phyloP scores from a whole-genome alignment of 78 protist species.

The Dictyostelium brefeldianum region DNA sequence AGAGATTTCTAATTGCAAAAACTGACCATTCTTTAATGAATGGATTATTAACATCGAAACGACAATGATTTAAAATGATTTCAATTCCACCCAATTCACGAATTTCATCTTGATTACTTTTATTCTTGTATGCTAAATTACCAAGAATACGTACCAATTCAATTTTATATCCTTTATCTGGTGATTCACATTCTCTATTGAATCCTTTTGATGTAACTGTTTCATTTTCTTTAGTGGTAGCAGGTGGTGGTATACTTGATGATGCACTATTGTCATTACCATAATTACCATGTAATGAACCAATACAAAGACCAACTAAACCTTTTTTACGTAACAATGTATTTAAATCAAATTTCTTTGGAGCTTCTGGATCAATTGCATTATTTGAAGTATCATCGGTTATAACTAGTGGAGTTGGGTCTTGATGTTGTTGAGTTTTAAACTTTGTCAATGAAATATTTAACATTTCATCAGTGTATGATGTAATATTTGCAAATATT shows the following conservation, averaged over 20 bases:
- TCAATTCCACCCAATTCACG: conserved; percentile 71
- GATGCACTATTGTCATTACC: neutral
- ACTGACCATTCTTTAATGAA: conserved; percentile 74
- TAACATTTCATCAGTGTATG: conserved; percentile 68
- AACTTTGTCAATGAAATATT: neutral
- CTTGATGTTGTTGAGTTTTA: neutral
- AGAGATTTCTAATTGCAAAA: conserved; percentile 67
- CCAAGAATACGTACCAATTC: conserved; percentile 69
- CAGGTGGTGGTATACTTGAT: neutral
- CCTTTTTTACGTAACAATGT: conserved; percentile 54
- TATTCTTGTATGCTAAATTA: conserved; percentile 43
- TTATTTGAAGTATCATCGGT: neutral
- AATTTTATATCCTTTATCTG: conserved; percentile 48
- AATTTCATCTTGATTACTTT: conserved; percentile 73
- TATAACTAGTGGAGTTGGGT: neutral
- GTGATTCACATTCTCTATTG: conserved; percentile 4
- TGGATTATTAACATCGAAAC: conserved; percentile 50
- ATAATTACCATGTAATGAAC: conserved; percentile 72
- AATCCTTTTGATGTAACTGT: conserved; percentile 17
- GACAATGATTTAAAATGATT: conserved; percentile 69
- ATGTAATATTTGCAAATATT: conserved; percentile 61
- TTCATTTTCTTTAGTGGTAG: neutral
- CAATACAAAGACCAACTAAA: conserved; percentile 57
- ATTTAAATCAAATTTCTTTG: conserved; percentile 15
- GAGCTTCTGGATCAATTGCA: neutral